Evolutionary conservation across 345 rosid genomes (phyloP).

Genomic region (Geranium brycei): DNA sequence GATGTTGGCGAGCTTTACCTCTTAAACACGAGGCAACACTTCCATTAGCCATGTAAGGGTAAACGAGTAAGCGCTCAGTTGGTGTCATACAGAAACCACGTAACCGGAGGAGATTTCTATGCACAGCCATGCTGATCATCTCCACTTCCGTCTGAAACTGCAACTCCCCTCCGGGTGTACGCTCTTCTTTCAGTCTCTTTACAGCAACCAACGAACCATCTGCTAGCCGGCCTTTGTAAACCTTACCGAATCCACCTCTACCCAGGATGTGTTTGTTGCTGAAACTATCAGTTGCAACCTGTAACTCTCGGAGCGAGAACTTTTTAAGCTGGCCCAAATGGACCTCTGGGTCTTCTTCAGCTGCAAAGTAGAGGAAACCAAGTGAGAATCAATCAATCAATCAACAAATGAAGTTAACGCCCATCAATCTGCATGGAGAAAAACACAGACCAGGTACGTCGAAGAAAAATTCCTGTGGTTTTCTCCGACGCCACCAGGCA

Average conservation of each 20-base stretch:
- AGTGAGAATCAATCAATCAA: background rate
- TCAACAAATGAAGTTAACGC: background rate
- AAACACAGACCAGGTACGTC: constrained; percentile 15
- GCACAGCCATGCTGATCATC: constrained; percentile 99
- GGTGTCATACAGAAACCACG: constrained; percentile 99
- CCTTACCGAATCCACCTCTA: constrained; percentile 97
- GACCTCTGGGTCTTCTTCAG: constrained; percentile 97
- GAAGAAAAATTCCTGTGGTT: constrained; percentile 78
- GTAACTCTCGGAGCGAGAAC: constrained; percentile 83
- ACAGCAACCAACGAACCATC: constrained; percentile 93
- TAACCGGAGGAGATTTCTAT: constrained; percentile 77
- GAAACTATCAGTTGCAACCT: constrained; percentile 89
- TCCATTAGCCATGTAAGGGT: constrained; percentile 99
- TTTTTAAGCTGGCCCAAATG: constrained; percentile 95
- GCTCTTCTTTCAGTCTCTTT: constrained; percentile 90
- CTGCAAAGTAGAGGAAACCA: constrained; percentile 30
- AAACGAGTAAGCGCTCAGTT: constrained; percentile 79
- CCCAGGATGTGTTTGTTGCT: constrained; percentile 89
- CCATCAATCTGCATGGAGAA: background rate
- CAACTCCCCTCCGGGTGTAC: constrained; percentile 93
- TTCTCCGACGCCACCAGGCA: constrained; percentile 96
- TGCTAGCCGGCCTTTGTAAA: constrained; percentile 83
- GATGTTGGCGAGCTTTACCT: constrained; percentile 29
- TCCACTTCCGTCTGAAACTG: constrained; percentile 98
- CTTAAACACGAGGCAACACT: constrained; percentile 95